These are phyloP conservation scores for Hyphopichia homilentoma DNA, from an alignment of 805 yeast genomes.

Conservation along the genomic window DNA sequence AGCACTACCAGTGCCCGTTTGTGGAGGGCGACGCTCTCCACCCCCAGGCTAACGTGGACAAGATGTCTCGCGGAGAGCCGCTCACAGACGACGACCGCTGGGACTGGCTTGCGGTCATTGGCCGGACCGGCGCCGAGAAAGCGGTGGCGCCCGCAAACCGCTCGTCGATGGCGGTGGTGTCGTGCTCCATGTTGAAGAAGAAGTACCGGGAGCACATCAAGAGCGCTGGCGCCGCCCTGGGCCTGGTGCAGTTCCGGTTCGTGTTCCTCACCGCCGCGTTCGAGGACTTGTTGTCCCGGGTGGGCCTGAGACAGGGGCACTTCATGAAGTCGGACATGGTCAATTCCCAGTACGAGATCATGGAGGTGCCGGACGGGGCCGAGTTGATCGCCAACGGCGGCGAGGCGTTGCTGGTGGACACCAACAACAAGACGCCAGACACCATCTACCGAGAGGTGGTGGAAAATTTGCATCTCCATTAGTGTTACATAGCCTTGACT, in stretches of 20 bases:
- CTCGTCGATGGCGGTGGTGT: conserved; percentile 46
- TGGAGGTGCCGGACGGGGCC: conserved; percentile 61
- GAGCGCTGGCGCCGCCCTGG: conserved; percentile 14
- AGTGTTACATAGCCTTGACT: conserved; percentile 1
- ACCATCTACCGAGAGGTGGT: conserved; percentile 20
- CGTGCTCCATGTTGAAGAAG: conserved; percentile 84
- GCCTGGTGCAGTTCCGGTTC: conserved; percentile 46
- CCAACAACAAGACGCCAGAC: conserved; percentile 27
- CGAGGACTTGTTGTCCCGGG: conserved; percentile 59
- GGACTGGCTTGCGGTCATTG: conserved; percentile 73
- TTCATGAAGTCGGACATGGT: conserved; percentile 89
- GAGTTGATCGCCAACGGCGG: conserved; percentile 38
- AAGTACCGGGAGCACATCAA: conserved; percentile 65
- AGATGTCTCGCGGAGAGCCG: conserved; percentile 81
- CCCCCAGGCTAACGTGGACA: conserved; percentile 65
- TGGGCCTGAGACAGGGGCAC: conserved; percentile 65
- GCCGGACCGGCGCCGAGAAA: conserved; percentile 35
- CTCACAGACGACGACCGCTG: conserved; percentile 87
- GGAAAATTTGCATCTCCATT: too few species aligned
- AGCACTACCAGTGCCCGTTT: conserved; percentile 48
- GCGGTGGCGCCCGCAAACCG: conserved; percentile 24
- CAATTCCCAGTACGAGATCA: conserved; percentile 66
- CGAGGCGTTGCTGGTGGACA: conserved; percentile 29
- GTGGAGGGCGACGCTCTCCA: conserved; percentile 87
- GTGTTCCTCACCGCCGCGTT: conserved; percentile 64